Base-by-base conservation (phyloP, 371 early-diverging fungal genomes). In the Mucor piriformis region DNA sequence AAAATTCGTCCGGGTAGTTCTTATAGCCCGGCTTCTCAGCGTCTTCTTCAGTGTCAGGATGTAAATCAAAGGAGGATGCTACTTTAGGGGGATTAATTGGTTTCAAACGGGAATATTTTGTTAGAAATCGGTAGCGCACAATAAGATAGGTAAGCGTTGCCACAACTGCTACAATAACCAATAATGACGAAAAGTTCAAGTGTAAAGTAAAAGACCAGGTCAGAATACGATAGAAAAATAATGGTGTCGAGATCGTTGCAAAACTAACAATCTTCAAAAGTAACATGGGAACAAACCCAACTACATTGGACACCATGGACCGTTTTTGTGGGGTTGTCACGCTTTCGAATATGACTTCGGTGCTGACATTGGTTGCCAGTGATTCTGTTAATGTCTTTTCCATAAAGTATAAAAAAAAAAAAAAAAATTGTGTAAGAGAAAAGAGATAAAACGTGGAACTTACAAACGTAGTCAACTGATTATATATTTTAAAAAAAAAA, bases 1-100 rank as follows among this genome's bases (percentile, higher is more conserved):
- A 71, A 57, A 94, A 91, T 62, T 93, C 93, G 60, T 91, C 92
- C 2, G 94, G 91, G 61, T 92, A 93, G 44, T 77, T 73, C 27
- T 75, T 76, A 46, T 73, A 64, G 2, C 67, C 62, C 3, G 73
- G 64, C 40, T 77, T 78, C 51, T 84, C 85, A 56, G 89, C 88
- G 40, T 74, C 69, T 47, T 85, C 87, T 51, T 88, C 88, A 2
- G 83, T 75, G 43, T 86, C 84, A 0, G 93, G 93, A 52, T 91
- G 92, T 46, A 93, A 79, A 74, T 95, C 94, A 59, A 90, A 91
- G 1, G 88, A 84, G 16, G 85, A 82, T 2, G 79, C 82, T 21
- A 71, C 76, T 54, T 79, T 76, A 60, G 82, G 76, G 0, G 83
- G 72, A 21, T 72, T 70, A 33, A 66, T 64, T 2, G 91, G 88